Evolutionary conservation across 441 rosid species (phyloP).

Genomic region (Adansonia grandidieri): DNA sequence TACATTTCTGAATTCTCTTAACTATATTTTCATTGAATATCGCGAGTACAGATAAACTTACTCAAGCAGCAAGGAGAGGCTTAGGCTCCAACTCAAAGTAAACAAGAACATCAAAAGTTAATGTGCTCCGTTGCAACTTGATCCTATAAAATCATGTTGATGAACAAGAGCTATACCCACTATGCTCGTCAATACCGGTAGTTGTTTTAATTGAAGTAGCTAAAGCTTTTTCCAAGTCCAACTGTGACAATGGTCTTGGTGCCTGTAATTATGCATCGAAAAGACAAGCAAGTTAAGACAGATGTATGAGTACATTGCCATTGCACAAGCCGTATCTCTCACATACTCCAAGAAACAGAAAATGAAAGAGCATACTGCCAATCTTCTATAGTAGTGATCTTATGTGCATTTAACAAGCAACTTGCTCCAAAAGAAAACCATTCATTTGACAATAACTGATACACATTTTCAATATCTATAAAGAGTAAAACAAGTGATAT

Average conservation of each 20-base stretch:
- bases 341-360: not conserved
- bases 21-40: not conserved
- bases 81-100: slow-evolving; percentile 60
- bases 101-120: slow-evolving; percentile 74
- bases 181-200: slow-evolving; percentile 64
- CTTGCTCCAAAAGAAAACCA: not conserved
- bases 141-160: slow-evolving; percentile 49
- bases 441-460: not conserved
- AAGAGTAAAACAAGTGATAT: not conserved
- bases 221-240: slow-evolving; percentile 72
- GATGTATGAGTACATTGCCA: not conserved
- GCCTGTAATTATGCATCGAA: slow-evolving; percentile 15
- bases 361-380: not conserved
- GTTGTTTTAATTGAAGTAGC: slow-evolving; percentile 64
- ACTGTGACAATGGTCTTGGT: slow-evolving; percentile 69
- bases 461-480: not conserved
- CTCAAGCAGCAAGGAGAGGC: slow-evolving; percentile 29
- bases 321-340: not conserved
- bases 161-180: slow-evolving; percentile 21
- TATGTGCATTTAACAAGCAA: slow-evolving; percentile 7
- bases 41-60: not conserved
- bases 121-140: slow-evolving; percentile 54
- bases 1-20: not conserved
- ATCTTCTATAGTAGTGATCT: slow-evolving; percentile 12
- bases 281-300: not conserved